Conservation (phyloP, 192 early-diverging fungal genomes). For the Lunasporangiospora selenospora region DNA sequence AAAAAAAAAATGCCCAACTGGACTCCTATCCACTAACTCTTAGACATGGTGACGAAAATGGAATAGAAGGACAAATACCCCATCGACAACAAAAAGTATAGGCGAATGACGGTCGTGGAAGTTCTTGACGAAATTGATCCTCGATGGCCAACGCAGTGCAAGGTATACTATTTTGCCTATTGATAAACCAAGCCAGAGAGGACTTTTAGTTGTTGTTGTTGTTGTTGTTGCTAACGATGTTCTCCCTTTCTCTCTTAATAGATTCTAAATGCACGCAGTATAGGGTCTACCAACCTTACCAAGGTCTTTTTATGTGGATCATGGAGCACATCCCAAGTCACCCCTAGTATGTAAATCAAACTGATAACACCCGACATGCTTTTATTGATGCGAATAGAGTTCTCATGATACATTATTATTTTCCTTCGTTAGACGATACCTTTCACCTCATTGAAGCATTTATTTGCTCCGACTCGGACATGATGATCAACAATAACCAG, state of each 20-base stretch:
- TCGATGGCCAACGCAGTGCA: constrained; percentile 16
- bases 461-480: constrained; percentile 20
- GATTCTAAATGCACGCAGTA: constrained; percentile 7
- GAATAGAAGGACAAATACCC: too few species aligned
- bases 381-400: too few species aligned
- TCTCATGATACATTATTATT: too few species aligned
- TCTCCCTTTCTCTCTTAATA: neutral
- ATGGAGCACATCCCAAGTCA: constrained; percentile 8
- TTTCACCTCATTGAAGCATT: constrained; percentile 61
- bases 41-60: neutral
- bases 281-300: neutral
- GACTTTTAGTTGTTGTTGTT: neutral
- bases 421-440: constrained; percentile 62
- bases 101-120: constrained; percentile 7
- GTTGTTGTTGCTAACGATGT: neutral
- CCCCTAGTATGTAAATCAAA: constrained; percentile 4
- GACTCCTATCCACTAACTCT: neutral
- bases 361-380: neutral
- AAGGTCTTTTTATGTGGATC: constrained; percentile 21
- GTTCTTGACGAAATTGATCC: constrained; percentile 9
- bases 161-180: constrained; percentile 6
- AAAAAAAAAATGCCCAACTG: neutral
- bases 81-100: constrained; percentile 23
- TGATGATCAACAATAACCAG: constrained; percentile 65
- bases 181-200: too few species aligned